phyloP scores from a whole-genome alignment of 345 rosid species.

The Litchi chinensis region DNA sequence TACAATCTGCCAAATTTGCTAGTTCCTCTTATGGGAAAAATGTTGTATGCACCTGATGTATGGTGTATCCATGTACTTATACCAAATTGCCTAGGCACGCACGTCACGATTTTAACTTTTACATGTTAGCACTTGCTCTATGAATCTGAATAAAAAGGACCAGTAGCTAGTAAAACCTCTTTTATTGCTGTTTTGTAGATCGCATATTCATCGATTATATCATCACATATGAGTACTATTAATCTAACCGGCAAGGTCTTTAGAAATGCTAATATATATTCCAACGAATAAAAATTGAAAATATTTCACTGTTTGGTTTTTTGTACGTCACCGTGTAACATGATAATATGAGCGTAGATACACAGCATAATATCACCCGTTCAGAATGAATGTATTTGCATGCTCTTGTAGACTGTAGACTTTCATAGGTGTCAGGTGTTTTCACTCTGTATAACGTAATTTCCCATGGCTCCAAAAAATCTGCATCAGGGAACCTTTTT shows the following conservation, averaged over 20 bases:
- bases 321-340: no score
- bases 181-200: no score
- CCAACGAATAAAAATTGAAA: no score
- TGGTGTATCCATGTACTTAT: no score
- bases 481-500: neutral
- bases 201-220: no score
- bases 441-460: no score
- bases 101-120: neutral
- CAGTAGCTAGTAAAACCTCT: no score
- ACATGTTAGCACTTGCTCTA: neutral
- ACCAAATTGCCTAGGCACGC: neutral
- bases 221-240: no score
- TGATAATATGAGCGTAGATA: neutral
- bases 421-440: neutral
- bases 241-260: no score
- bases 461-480: neutral
- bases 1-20: constrained; percentile 15
- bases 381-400: neutral
- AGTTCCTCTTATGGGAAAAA: neutral
- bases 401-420: neutral
- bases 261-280: no score
- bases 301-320: no score
- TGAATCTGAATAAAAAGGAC: neutral
- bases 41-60: no score
- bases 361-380: neutral